phyloP scores from a whole-genome alignment of 2,329 filamentous ascomycete species.

The Pseudonectria foliicola region DNA sequence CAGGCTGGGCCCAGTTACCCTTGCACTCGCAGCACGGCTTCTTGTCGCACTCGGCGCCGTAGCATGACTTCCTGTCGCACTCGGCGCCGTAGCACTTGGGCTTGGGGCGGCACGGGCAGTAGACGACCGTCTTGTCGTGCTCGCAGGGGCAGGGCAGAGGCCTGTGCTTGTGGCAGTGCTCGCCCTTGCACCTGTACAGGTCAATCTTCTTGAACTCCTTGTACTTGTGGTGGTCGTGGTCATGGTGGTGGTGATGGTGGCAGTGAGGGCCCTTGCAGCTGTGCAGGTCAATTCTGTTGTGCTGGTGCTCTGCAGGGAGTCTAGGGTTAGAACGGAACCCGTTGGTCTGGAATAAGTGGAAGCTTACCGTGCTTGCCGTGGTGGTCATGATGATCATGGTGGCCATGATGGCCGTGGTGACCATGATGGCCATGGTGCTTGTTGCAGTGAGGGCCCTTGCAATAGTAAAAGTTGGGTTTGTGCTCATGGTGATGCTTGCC shows the following conservation, averaged over 20 bases:
- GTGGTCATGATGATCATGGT: conserved; percentile 1
- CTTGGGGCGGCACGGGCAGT: not conserved
- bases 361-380: no score
- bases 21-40: conserved; percentile 22
- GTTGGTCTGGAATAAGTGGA: no score
- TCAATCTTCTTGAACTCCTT: not conserved
- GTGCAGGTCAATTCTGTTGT: not conserved
- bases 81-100: conserved; percentile 12
- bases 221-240: conserved; percentile 1
- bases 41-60: conserved; percentile 15
- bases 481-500: no score
- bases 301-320: not conserved
- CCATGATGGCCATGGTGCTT: conserved; percentile 2
- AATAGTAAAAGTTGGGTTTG: not conserved
- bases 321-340: no score
- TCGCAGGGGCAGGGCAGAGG: conserved; percentile 8
- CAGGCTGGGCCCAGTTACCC: conserved; percentile 21
- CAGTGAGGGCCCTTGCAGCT: no score
- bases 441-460: not conserved
- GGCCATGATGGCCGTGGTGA: conserved; percentile 2
- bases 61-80: conserved; percentile 19
- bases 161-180: conserved; percentile 2
- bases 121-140: conserved; percentile 3
- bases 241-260: conserved; percentile 1
- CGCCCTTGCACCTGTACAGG: no score